Conservation (phyloP, 257 asterid genomes). For the Solanum rostratum region DNA sequence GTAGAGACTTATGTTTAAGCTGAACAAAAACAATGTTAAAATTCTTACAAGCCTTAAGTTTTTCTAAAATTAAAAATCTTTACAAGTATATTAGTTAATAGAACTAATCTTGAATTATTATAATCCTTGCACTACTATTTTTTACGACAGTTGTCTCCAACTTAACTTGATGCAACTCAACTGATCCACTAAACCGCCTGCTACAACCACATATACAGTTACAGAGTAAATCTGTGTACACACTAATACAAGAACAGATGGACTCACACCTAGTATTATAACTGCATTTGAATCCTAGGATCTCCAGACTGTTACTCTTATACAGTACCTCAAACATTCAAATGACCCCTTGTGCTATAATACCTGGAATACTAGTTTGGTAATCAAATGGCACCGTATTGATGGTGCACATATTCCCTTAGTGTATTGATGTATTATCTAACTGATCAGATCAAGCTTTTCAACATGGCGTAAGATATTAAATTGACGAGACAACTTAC, state of each 20-base stretch:
- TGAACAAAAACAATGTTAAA: not conserved
- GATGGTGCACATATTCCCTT: not conserved
- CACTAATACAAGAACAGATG: not conserved
- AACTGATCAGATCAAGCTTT: not conserved
- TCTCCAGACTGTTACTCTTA: not conserved
- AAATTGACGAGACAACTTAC: constrained; percentile 42
- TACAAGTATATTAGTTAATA: not conserved
- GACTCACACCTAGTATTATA: not conserved
- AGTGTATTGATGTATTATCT: not conserved
- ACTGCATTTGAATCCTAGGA: not conserved
- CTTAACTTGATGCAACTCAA: not conserved
- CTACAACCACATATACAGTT: not conserved
- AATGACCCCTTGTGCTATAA: not conserved
- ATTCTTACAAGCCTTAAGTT: not conserved
- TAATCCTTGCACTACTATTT: not conserved
- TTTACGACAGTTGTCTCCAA: not conserved
- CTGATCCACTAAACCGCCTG: not conserved
- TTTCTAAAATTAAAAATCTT: not conserved
- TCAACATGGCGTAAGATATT: not conserved
- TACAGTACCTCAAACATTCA: not conserved
- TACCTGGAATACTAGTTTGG: not conserved
- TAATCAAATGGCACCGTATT: not conserved
- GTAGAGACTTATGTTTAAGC: not conserved
- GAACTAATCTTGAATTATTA: not conserved
- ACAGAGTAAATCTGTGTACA: not conserved